Evolutionary conservation across 768 basidiomycete species (phyloP), one percentile per base, ranked within the genome.

Genomic region (Termitomyces heimii): DNA sequence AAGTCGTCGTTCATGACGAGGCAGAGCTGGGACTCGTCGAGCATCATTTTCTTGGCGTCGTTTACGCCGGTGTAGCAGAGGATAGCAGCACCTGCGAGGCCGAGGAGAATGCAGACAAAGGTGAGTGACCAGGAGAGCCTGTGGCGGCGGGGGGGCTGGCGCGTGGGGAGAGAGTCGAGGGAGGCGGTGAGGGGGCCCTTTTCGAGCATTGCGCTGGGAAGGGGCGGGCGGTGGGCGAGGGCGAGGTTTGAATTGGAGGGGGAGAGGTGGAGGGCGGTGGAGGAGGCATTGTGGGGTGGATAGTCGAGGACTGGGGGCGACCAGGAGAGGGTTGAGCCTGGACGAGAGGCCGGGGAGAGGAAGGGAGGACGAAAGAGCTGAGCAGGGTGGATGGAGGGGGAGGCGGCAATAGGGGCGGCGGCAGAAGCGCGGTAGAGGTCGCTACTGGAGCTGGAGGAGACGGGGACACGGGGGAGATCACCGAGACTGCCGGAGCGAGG

Each of bases 1-100:
- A 92, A 95, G 47, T 89, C 71, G 47, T 94, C 93, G 54, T 86
- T 74, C 52, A 95, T 68, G 18, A 94, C 83, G 28, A 82, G 66
- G 60, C 89, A 90, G 58, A 79, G 66, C 63, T 73, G 16, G 66
- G 67, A 65, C 18, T 84, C 71, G 48, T 73, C 64, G 32, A 79
- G 65, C 60, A 77, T 67, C 32, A 73, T 71, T 0, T 39, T 26
- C 42, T 57, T 62, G 24, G 84, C 81, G 56, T 71, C 65, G 28
- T 63, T 62, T 57, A 82, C 73, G 10, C 84, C 84, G 6, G 75
- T 75, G 67, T 77, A 88, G 65, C 82, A 84, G 12, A 83, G 72
- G 16, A 77, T 20, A 0, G 71, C 85, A 0, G 82, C 79, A 3
- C 70, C 84, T 0, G 66, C 74, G 39, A 84, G 35, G 13, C 88